Evolutionary conservation across 306 rosid species (phyloP), one percentile per base, ranked within the genome.

Genomic region (Pterocarpus macrocarpus): DNA sequence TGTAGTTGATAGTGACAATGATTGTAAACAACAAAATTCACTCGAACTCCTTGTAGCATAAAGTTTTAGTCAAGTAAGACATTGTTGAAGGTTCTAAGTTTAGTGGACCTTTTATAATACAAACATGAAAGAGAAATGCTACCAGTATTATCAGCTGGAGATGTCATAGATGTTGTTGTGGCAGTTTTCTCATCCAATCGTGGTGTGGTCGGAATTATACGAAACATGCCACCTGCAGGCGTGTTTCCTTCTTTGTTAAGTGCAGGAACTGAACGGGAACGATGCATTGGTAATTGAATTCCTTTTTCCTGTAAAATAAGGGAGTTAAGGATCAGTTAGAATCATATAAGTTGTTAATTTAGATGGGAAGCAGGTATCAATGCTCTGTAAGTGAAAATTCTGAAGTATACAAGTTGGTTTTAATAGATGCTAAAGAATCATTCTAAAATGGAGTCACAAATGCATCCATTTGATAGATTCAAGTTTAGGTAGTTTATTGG

Each of bases 291-390:
- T 64, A 85, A 69, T n/a, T 64, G 75, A 52, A 10, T 14, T 32
- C 62, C 90, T 75, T 83, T 92, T 81, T 81, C 91, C 98, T 92
- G 84, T 73, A 49, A 78, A 72, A 81, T 62, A 50, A 64, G 71
- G 70, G 45, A 56, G 43, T 47, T 38, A 61, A 58, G 69, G 75
- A 78, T 73, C 75, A 82, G 67, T 5, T 43, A 43, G 28, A 22
- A 22, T 22, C 28, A 22, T 22, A 22, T 22, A 22, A 22, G 28
- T 22, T 22, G 28, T 22, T 22, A 22, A 22, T 22, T 22, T 22
- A 22, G 28, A 22, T 22, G 28, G 28, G 28, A 22, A 22, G 28
- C 28, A 22, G 28, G 28, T 22, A 22, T 22, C 28, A 22, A 22
- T 22, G 28, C 28, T 22, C 28, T 22, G 28, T 22, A 22, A 22